These are phyloP conservation scores for Globisporangium apiculatum DNA, from an alignment of 352 stramenopile species.

Conservation along the genomic window DNA sequence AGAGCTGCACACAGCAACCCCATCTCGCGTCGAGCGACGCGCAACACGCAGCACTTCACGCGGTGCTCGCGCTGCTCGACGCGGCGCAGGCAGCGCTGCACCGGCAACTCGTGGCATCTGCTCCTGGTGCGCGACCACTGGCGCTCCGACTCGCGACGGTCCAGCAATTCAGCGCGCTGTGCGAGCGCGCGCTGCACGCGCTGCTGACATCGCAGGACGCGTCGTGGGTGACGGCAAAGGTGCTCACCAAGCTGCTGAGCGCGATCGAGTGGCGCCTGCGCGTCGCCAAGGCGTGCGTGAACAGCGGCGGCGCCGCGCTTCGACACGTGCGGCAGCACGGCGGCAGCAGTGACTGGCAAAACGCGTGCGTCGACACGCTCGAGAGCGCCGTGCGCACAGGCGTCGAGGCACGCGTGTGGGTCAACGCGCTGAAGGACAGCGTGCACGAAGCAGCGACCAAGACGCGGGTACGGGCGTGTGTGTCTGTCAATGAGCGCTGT, in stretches of 20 bases:
- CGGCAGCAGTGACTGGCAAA: neutral
- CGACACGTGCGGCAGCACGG: neutral
- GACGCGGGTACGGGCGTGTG: conserved; percentile 21
- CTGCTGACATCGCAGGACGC: conserved; percentile 26
- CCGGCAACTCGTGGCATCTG: conserved; percentile 1
- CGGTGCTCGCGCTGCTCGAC: conserved; percentile 30
- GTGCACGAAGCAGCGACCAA: conserved; percentile 33
- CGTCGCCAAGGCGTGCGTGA: conserved; percentile 27
- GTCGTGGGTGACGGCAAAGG: conserved; percentile 26
- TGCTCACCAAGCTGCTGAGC: conserved; percentile 36
- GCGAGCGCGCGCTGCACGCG: conserved; percentile 9
- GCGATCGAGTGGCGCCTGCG: conserved; percentile 38
- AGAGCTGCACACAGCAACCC: conserved; percentile 5
- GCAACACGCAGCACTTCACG: conserved; percentile 26
- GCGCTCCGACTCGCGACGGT: neutral
- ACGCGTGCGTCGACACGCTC: conserved; percentile 7
- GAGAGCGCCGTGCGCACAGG: conserved; percentile 11
- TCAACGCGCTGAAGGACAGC: conserved; percentile 29
- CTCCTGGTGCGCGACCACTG: too few species aligned
- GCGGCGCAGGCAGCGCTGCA: conserved; percentile 28
- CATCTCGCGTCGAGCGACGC: conserved; percentile 26
- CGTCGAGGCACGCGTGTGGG: conserved; percentile 27
- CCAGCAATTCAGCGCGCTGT: neutral
- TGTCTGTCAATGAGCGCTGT: neutral
- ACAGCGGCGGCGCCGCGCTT: conserved; percentile 3